Conservation (phyloP, 805 yeast genomes). For the Kregervanrija pseudodelftensis region DNA sequence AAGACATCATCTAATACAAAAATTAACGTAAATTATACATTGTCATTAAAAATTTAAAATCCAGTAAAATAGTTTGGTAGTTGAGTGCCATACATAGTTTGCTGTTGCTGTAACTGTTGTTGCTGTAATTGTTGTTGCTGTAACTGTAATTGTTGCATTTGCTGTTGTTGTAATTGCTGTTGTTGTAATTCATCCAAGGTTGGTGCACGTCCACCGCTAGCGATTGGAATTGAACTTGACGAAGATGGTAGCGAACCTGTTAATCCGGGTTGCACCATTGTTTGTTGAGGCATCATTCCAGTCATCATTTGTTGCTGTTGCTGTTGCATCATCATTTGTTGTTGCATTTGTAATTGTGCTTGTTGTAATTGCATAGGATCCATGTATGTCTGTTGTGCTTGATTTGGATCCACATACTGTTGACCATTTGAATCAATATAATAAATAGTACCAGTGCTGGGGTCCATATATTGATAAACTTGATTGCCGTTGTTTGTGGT, state of each 20-base stretch:
- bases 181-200: conserved; percentile 9
- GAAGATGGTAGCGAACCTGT: neutral
- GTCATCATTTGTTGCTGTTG: conserved; percentile 25
- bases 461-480: conserved; percentile 65
- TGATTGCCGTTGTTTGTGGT: conserved; percentile 32
- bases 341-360: conserved; percentile 21
- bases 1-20: neutral
- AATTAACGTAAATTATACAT: neutral
- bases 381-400: conserved; percentile 17
- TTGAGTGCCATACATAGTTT: neutral
- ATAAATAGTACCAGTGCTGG: conserved; percentile 57
- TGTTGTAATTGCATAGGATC: conserved; percentile 20
- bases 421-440: conserved; percentile 67
- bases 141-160: conserved; percentile 8
- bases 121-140: conserved; percentile 14
- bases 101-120: conserved; percentile 11
- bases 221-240: neutral
- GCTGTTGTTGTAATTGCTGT: conserved; percentile 11
- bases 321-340: conserved; percentile 16
- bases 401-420: conserved; percentile 46
- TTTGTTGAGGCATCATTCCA: conserved; percentile 17
- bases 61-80: conserved; percentile 14
- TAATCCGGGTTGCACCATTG: conserved; percentile 1
- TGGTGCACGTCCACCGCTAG: conserved; percentile 4
- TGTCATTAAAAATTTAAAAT: conserved; percentile 8